phyloP scores from a whole-genome alignment of 257 asterid genomes.

The Nicotiana otophora region DNA sequence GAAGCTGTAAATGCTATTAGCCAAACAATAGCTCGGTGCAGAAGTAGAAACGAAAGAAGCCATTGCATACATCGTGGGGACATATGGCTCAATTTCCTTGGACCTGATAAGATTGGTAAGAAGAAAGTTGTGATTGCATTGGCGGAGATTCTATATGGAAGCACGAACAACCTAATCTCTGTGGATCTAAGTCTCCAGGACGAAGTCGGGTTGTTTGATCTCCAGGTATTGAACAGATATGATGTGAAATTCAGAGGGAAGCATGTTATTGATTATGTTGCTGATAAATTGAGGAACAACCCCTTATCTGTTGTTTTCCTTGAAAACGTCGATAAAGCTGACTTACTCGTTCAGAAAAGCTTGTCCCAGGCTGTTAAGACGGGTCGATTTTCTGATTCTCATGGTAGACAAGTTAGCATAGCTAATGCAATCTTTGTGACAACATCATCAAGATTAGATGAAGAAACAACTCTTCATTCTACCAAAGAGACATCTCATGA shows the following conservation, averaged over 20 bases:
- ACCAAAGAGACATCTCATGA: neutral
- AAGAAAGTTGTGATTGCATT: conserved; percentile 49
- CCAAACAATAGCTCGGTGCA: conserved; percentile 35
- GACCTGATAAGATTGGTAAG: conserved; percentile 69
- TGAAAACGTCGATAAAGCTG: conserved; percentile 71
- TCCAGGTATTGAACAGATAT: conserved; percentile 28
- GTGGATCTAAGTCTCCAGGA: conserved; percentile 51
- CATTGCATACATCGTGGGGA: conserved; percentile 35
- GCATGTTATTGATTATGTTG: conserved; percentile 61
- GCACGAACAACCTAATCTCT: conserved; percentile 44
- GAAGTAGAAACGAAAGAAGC: conserved; percentile 12
- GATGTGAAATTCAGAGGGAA: conserved; percentile 45
- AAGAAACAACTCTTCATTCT: conserved; percentile 4
- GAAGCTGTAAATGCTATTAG: conserved; percentile 52
- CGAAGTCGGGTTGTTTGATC: conserved; percentile 20
- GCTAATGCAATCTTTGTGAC: conserved; percentile 55
- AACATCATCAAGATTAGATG: conserved; percentile 26
- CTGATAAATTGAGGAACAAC: conserved; percentile 54
- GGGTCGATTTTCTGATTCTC: conserved; percentile 52
- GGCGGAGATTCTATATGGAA: conserved; percentile 55
- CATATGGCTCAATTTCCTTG: conserved; percentile 56
- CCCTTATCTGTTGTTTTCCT: conserved; percentile 60
- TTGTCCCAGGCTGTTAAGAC: conserved; percentile 50
- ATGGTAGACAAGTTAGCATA: conserved; percentile 57
- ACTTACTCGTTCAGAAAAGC: conserved; percentile 56